Percentiles rank a stretch among this genome's conserved stretches.
Conservation (phyloP, 495 filamentous ascomycete species). For the Acidomyces sp. region DNA sequence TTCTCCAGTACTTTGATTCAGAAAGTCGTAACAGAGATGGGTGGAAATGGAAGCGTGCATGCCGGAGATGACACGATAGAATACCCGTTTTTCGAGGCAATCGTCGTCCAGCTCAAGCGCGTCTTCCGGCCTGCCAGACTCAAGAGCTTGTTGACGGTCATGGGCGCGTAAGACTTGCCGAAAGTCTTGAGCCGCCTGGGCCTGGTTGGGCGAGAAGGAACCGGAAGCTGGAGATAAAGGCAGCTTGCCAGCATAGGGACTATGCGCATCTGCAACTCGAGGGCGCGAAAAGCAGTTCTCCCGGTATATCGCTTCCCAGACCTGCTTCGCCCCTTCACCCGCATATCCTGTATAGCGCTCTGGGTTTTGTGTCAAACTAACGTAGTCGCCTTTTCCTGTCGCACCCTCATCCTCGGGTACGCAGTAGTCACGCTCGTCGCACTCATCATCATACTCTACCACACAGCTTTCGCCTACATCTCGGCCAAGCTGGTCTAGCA, state of each 20-base stretch:
- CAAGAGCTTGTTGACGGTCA: conserved; percentile 46
- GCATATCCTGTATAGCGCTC: conserved; percentile 92
- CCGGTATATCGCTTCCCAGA: conserved; percentile 93
- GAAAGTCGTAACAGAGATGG: conserved; percentile 89
- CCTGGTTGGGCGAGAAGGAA: conserved; percentile 23
- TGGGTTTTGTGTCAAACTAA: conserved; percentile 83
- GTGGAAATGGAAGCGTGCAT: conserved; percentile 97
- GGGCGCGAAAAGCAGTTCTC: conserved; percentile 91
- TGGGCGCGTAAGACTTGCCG: conserved; percentile 65
- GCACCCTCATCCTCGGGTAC: conserved; percentile 88
- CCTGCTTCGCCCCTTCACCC: conserved; percentile 65
- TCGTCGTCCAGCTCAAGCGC: conserved; percentile 65
- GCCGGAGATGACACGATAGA: conserved; percentile 84
- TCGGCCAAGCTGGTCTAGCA: conserved; percentile 73
- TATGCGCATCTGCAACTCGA: conserved; percentile 9
- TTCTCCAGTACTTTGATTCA: conserved; percentile 87
- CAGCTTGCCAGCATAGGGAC: conserved; percentile 11
- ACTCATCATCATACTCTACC: conserved; percentile 94
- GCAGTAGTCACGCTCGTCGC: conserved; percentile 94
- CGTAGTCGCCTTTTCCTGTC: conserved; percentile 83
- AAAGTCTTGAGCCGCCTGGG: conserved; percentile 69
- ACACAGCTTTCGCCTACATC: conserved; percentile 89
- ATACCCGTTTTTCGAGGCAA: conserved; percentile 94
- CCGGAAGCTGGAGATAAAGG: too few relatives aligned
- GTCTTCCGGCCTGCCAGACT: conserved; percentile 23